Evolutionary conservation across 257 asterid species (phyloP), one percentile per base, ranked within the genome.

Genomic region (Solanum medicagineum): DNA sequence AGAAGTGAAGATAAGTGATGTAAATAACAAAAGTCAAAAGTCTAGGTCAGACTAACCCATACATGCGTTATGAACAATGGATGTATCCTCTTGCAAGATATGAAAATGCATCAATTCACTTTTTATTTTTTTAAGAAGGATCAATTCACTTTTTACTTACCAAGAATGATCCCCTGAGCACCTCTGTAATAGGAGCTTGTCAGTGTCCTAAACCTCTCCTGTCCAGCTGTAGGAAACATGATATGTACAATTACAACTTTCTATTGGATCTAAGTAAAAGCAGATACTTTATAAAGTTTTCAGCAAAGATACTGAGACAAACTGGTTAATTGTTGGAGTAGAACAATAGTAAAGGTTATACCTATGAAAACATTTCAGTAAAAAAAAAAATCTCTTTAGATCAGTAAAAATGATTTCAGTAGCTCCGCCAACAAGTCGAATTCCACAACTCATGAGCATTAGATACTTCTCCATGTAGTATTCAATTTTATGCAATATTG

Each of bases 181-280:
- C 94, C 94, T 89, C 94, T 91, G 4, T 91, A 91, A 83, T 89
- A 91, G n/a, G 93, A 90, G 89, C 91, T 91, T 14, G 93, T 91
- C 71, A 91, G 85, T 49, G 92, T 94, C 91, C 98, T 92, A 91
- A 95, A 95, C 88, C 97, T 93, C 90, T 95, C 99, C 85, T 95
- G 99, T 88, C 99, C 99, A 90, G 99, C 99, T 94, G 97, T 88
- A 90, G 59, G 69, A 86, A 68, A 81, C 22, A 84, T 45, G 57
- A 83, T 42, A 53, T 84, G 71, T 22, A 51, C 68, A 8, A 32
- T 83, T 63, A 45, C 20, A 45, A 83, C 24, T 49, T 62, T 83
- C 60, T 62, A 24, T 45, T 63, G 13, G 57, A 63, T 66, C 63
- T 8, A 65, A n/a, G 36, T 47, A 83, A 53, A 83, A 63, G 2